Conservation (phyloP, 2,329 filamentous ascomycete genomes). For the Fonsecaea monophora region DNA sequence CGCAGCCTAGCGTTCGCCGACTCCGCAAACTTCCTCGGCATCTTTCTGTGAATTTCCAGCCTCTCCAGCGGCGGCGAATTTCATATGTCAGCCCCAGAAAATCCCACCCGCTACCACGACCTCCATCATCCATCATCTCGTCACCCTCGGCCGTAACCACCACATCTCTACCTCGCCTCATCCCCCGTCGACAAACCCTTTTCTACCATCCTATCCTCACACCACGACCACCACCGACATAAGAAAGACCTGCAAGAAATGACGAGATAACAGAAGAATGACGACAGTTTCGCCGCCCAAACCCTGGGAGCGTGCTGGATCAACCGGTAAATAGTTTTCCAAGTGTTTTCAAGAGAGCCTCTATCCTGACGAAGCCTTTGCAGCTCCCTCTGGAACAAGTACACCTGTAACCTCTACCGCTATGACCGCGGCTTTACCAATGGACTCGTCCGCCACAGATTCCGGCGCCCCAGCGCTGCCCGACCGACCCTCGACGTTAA, state of each 20-base stretch:
- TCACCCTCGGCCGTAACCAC: conserved; percentile 16
- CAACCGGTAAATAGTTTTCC: conserved; percentile 53
- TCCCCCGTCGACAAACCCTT: not conserved
- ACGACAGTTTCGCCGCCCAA: conserved; percentile 83
- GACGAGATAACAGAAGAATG: conserved; percentile 49
- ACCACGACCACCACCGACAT: not conserved
- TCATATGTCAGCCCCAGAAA: conserved; percentile 23
- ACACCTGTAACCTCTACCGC: conserved; percentile 45
- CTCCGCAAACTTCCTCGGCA: conserved; percentile 20
- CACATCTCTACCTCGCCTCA: conserved; percentile 1
- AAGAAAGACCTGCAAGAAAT: conserved; percentile 9
- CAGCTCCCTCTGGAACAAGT: conserved; percentile 32
- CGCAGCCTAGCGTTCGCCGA: not conserved
- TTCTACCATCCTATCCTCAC: not conserved
- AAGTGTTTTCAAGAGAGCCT: not conserved
- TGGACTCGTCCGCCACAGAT: conserved; percentile 44
- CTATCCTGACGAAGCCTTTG: conserved; percentile 19
- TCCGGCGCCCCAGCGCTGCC: conserved; percentile 72
- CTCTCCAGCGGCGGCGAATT: not conserved
- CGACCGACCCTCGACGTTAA: conserved; percentile 78
- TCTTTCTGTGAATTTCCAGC: conserved; percentile 12
- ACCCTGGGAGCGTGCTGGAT: conserved; percentile 87
- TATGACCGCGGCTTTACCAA: conserved; percentile 47
- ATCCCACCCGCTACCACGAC: not conserved
- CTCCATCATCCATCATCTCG: not conserved